Evolutionary conservation across 768 basidiomycete genomes (phyloP).

Genomic region (Xerocomellus dryophilus): DNA sequence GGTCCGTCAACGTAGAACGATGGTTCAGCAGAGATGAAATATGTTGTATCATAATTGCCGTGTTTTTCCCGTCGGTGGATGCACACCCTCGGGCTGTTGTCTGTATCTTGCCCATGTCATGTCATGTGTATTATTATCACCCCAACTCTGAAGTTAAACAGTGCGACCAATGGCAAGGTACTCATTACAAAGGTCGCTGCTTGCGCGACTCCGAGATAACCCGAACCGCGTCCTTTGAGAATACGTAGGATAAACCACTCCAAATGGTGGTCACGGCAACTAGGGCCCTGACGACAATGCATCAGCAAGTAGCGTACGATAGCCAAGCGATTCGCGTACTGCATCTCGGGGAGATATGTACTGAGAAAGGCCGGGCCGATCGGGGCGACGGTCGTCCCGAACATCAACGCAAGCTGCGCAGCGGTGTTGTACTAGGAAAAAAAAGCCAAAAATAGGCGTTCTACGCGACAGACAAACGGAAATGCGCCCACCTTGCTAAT

Average conservation of each 20-base stretch:
- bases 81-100: conserved; percentile 10
- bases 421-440: conserved; percentile 78
- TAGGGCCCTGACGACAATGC: conserved; percentile 54
- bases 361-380: conserved; percentile 61
- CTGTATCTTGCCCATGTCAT: conserved; percentile 17
- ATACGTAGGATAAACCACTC: conserved; percentile 84
- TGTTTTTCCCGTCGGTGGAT: not conserved
- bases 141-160: not conserved
- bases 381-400: conserved; percentile 79
- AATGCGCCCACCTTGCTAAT: conserved; percentile 74
- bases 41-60: not conserved
- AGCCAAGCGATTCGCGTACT: conserved; percentile 50
- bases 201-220: conserved; percentile 44
- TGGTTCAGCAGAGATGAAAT: conserved; percentile 10
- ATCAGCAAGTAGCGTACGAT: not conserved
- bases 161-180: not conserved
- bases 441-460: not conserved
- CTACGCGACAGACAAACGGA: not conserved
- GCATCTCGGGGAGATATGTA: conserved; percentile 58
- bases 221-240: conserved; percentile 71
- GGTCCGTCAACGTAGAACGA: conserved; percentile 53
- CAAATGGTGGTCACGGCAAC: conserved; percentile 90
- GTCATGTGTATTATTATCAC: conserved; percentile 21
- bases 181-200: conserved; percentile 21
- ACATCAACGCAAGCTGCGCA: conserved; percentile 90